A percentile compares a stretch with the other conserved stretches of the same genome.
phyloP scores from a whole-genome alignment of 2,329 filamentous ascomycete species.

The Daldinia eschscholtzii region DNA sequence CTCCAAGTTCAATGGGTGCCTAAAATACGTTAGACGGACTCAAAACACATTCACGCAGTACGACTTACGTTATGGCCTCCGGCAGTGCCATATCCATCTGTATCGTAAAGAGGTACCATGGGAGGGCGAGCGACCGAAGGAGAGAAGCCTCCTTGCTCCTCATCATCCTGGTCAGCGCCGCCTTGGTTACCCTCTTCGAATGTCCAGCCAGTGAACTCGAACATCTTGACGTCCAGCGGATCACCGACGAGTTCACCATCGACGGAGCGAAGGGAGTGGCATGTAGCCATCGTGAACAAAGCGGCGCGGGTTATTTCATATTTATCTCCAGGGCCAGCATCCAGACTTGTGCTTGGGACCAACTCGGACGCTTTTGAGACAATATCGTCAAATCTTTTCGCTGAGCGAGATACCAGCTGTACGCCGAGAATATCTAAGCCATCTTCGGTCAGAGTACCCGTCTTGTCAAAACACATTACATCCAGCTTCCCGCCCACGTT shows the following conservation, averaged over 20 bases:
- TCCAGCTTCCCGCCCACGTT: conserved; percentile 97
- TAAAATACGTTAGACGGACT: conserved; percentile 46
- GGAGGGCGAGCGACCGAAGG: conserved; percentile 93
- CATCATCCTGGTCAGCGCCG: conserved; percentile 73
- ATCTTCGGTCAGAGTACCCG: conserved; percentile 96
- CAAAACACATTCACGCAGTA: not conserved
- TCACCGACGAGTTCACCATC: conserved; percentile 93
- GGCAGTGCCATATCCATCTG: conserved; percentile 47
- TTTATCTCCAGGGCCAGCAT: conserved; percentile 50
- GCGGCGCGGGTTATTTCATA: conserved; percentile 67
- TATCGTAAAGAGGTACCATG: conserved; percentile 66
- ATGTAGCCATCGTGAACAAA: conserved; percentile 96
- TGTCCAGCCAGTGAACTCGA: conserved; percentile 92
- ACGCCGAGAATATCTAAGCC: conserved; percentile 93
- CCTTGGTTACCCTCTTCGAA: conserved; percentile 89
- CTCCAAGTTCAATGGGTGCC: conserved; percentile 83
- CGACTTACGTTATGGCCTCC: conserved; percentile 50
- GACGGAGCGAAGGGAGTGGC: conserved; percentile 88
- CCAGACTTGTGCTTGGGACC: conserved; percentile 59
- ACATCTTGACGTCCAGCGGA: conserved; percentile 97
- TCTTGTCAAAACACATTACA: conserved; percentile 98
- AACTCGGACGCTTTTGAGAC: conserved; percentile 74
- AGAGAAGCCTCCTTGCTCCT: conserved; percentile 79
- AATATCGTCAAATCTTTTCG: conserved; percentile 78
- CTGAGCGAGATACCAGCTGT: conserved; percentile 76